Conservation (phyloP, 108 stramenopile genomes). For the Stephanodiscus triporus region DNA sequence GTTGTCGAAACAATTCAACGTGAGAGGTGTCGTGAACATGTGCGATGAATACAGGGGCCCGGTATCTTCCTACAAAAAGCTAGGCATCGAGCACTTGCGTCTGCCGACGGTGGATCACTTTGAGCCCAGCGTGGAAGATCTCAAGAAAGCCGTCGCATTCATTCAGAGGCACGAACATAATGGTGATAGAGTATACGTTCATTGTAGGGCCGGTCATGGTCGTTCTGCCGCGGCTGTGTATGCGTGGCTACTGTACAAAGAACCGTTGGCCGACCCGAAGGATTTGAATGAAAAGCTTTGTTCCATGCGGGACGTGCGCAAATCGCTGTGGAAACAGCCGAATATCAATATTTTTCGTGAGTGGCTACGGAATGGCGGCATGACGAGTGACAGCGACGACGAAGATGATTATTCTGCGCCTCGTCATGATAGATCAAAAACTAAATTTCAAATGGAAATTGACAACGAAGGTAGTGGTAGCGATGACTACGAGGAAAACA, state of each 20-base stretch:
- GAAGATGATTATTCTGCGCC: conserved; percentile 2
- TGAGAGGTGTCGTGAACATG: conserved; percentile 81
- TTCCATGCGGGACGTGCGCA: conserved; percentile 69
- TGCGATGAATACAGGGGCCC: conserved; percentile 87
- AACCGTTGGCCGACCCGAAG: conserved; percentile 58
- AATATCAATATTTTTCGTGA: conserved; percentile 64
- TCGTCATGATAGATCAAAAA: background rate
- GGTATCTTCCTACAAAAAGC: conserved; percentile 52
- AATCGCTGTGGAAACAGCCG: conserved; percentile 71
- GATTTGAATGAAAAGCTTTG: conserved; percentile 69
- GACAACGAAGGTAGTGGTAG: background rate
- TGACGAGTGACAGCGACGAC: conserved; percentile 22
- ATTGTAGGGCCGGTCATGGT: conserved; percentile 89
- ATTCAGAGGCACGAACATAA: conserved; percentile 63
- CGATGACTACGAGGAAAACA: background rate
- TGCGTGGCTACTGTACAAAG: conserved; percentile 73
- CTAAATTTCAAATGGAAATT: background rate
- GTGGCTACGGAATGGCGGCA: conserved; percentile 48
- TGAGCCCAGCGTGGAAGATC: conserved; percentile 74
- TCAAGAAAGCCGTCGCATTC: conserved; percentile 73
- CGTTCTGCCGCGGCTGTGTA: conserved; percentile 81
- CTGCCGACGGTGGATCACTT: conserved; percentile 88
- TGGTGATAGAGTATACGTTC: conserved; percentile 77
- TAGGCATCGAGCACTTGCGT: conserved; percentile 76
- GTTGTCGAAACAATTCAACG: conserved; percentile 60